Conservation (phyloP, 768 basidiomycete species). For the Mycena capillaripes region DNA sequence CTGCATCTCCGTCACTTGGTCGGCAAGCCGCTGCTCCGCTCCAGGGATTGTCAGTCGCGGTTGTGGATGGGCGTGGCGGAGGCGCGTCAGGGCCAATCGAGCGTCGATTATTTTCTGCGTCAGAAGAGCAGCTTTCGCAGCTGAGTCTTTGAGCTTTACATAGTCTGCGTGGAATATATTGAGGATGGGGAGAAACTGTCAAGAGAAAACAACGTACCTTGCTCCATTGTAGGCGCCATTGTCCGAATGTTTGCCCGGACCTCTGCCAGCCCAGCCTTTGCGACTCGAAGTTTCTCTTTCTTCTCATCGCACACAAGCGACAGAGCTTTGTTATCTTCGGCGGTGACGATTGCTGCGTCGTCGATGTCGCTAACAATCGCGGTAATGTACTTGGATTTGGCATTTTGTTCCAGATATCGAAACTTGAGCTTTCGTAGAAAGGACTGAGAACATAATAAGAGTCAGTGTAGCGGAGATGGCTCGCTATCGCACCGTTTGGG, state of each 20-base stretch:
- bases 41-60: slow-evolving; percentile 84
- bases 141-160: slow-evolving; percentile 64
- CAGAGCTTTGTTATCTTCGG: slow-evolving; percentile 83
- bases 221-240: slow-evolving; percentile 77
- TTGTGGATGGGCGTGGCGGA: slow-evolving; percentile 85
- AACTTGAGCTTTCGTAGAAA: slow-evolving; percentile 89
- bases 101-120: slow-evolving; percentile 88
- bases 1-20: slow-evolving; percentile 87
- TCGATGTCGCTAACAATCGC: slow-evolving; percentile 88
- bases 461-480: background rate
- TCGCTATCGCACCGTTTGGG: slow-evolving; percentile 66
- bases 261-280: slow-evolving; percentile 74
- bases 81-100: slow-evolving; percentile 81
- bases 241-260: slow-evolving; percentile 73
- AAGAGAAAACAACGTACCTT: slow-evolving; percentile 57
- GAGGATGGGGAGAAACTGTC: background rate
- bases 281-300: slow-evolving; percentile 75
- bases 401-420: slow-evolving; percentile 91
- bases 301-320: slow-evolving; percentile 73
- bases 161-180: slow-evolving; percentile 64
- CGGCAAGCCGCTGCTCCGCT: slow-evolving; percentile 80
- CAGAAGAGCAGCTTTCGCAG: slow-evolving; percentile 68
- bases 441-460: slow-evolving; percentile 55
- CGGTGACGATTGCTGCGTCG: slow-evolving; percentile 79
- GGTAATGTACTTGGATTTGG: slow-evolving; percentile 90